Evolutionary conservation across 2,329 filamentous ascomycete species (phyloP), one percentile per base, ranked within the genome.

Genomic region (Fusarium albidum): DNA sequence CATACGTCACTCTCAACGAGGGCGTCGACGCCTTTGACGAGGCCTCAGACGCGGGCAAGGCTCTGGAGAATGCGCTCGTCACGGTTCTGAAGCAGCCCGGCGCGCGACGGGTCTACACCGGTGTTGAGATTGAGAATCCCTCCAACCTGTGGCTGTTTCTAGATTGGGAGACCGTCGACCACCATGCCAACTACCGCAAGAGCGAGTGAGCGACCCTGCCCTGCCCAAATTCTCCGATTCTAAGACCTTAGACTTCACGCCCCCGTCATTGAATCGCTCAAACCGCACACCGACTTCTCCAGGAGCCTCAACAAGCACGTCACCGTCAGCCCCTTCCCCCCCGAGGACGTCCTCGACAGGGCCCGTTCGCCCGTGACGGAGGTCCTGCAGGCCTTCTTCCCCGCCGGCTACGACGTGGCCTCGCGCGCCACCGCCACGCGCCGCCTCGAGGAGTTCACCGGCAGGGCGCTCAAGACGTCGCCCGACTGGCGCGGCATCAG

Each of bases 111-210:
- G 55, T 61, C 9, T 67, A 68, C 8, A 64, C 61, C 3, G 65
- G 64, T 26, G 27, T 57, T 13, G 54, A 67, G 15, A 38, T 68
- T 42, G 67, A 70, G 49, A 57, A 66, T 15, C 64, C 67, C 11
- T 52, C 52, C 0, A 65, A 51, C 2, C 4, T 65, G 1, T 68
- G 67, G 67, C 7, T 65, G 2, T 67, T 69, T 12, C 25, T 69
- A 5, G 68, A 69, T 13, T 66, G 65, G 68, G 60, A 70, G 14
- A 57, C 28, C 2, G 8, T 61, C 0, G 55, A 67, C 0, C 48
- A 64, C 17, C 67, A 66, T 27, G 3, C 43, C 3, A 52, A 56
- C 1, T 67, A 66, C 8, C 48, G 52, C 3, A 56, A 61, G 21
- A 52, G 31, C 13, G 39, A 59, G 66, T 67, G 3, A 49, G 63